Base-by-base conservation (phyloP, 2,329 filamentous ascomycete species). In the Stachybotrys chartarum region DNA sequence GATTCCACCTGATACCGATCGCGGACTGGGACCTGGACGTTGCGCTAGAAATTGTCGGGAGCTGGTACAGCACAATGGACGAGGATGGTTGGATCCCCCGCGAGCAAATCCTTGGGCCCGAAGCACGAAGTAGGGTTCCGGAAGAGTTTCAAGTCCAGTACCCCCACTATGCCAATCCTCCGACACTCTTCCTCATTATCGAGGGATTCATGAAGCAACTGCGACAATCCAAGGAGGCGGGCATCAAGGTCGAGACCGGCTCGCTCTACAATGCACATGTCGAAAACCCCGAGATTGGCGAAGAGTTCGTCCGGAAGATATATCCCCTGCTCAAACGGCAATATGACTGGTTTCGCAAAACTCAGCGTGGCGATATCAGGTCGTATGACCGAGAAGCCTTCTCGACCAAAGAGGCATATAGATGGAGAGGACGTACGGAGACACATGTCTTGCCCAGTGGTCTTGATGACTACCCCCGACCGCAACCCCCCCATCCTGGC, bases 21-120 rank as follows among this genome's bases (percentile, higher is more conserved):
- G 82, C 91, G 18, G 93, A 99, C 61, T 99, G 92, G 89, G 94
- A 99, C 68, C 84, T 91, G 53, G 92, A 97, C 66, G 80, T 97
- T 53, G 86, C 90, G 3, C 75, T 88, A 32, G 91, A 97, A 59
- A 91, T 99, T 60, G 82, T 97, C 59, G 90, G 88, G 74, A 96
- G 90, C 72, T 99, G 94, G 94, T 95, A 95, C 75, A 91, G 87
- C 60, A 82, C 96, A 17, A 96, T 97, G 83, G 94, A 99, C 61
- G 88, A 94, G 16, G 91, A 97, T 69, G 94, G 94, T 54, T 99
- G 94, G 94, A 97, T 99, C 67, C 90, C 87, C 3, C 87, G 94
- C 53, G 94, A 99, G 75, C 92, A 97, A 73, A 97, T 99, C 57
- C 82, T 99, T 2, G 94, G 94, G 1, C 73, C 82, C 3, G 94